These are phyloP conservation scores for Magnaporthales sp. DNA, from an alignment of 2,329 filamentous ascomycete genomes.

Conservation along the genomic window DNA sequence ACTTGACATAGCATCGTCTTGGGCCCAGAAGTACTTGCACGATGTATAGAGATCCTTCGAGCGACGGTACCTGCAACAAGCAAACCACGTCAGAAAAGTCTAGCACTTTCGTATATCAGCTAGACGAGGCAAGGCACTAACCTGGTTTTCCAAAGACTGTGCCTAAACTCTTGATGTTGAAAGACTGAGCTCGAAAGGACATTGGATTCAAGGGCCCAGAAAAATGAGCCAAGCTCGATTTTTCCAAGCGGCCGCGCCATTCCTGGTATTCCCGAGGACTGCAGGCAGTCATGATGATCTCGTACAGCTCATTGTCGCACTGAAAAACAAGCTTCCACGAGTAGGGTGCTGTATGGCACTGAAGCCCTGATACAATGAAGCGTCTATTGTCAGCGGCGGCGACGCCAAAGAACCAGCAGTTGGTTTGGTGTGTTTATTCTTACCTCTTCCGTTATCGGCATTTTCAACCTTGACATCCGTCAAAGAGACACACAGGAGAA, in stretches of 20 bases:
- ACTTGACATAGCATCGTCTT: slow-evolving; percentile 65
- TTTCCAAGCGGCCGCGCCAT: slow-evolving; percentile 65
- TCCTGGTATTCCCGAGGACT: slow-evolving; percentile 68
- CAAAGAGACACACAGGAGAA: slow-evolving; percentile 66
- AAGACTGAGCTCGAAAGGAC: slow-evolving; percentile 53
- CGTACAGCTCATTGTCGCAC: slow-evolving; percentile 65
- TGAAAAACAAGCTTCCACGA: slow-evolving; percentile 92
- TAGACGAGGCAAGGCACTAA: slow-evolving; percentile 18
- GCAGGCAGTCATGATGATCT: slow-evolving; percentile 81
- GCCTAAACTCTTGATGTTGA: slow-evolving; percentile 67
- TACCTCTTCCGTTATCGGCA: slow-evolving; percentile 66
- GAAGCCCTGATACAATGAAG: slow-evolving; percentile 51
- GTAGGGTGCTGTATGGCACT: slow-evolving; percentile 77
- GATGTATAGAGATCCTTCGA: slow-evolving; percentile 67
- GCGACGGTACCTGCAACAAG: slow-evolving; percentile 44
- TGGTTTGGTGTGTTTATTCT: slow-evolving; percentile 12
- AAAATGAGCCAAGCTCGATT: slow-evolving; percentile 38
- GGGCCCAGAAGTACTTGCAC: slow-evolving; percentile 64
- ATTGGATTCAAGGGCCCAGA: slow-evolving; percentile 35
- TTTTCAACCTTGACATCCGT: slow-evolving; percentile 59
- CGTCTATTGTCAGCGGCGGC: not conserved
- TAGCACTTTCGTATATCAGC: not conserved
- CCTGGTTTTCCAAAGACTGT: slow-evolving; percentile 67
- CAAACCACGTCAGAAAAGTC: slow-evolving; percentile 7
- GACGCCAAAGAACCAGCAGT: not conserved